phyloP scores from a whole-genome alignment of 352 stramenopile genomes.

The Phytophthora parvispora region DNA sequence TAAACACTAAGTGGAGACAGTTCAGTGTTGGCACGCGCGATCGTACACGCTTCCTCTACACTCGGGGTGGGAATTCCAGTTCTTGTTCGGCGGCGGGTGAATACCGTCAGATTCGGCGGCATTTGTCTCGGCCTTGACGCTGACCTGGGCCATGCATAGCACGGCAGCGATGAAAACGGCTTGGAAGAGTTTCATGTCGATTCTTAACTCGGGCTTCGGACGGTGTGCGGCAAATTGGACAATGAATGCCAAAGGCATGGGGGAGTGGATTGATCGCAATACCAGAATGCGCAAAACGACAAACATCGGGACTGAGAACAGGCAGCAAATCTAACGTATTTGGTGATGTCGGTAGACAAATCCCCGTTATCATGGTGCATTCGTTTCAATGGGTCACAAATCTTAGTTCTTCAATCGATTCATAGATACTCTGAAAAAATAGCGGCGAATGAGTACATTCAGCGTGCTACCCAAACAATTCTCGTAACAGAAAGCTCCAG shows the following conservation, averaged over 20 bases:
- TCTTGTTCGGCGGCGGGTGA: not conserved
- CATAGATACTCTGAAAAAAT: too few species aligned
- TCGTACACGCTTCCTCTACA: not conserved
- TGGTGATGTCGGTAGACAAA: too few species aligned
- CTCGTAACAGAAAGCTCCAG: too few species aligned
- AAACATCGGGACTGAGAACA: not conserved
- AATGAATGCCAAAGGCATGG: not conserved
- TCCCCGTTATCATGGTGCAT: too few species aligned
- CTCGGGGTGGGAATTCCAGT: not conserved
- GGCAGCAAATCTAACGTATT: too few species aligned
- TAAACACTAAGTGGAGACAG: too few species aligned
- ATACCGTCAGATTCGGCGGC: not conserved
- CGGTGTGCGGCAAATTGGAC: not conserved
- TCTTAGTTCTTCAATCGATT: too few species aligned
- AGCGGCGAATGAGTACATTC: too few species aligned
- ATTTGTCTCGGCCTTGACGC: not conserved
- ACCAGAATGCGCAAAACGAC: not conserved
- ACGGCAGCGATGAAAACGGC: not conserved
- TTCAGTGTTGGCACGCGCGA: not conserved
- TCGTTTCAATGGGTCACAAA: too few species aligned
- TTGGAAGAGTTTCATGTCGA: not conserved
- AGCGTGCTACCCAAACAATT: too few species aligned
- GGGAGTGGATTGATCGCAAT: too few species aligned
- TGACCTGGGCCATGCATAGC: not conserved
- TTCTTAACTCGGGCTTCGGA: not conserved